Base-by-base conservation (phyloP, 1,284 basidiomycete genomes). In the Uromyces viciae-fabae region DNA sequence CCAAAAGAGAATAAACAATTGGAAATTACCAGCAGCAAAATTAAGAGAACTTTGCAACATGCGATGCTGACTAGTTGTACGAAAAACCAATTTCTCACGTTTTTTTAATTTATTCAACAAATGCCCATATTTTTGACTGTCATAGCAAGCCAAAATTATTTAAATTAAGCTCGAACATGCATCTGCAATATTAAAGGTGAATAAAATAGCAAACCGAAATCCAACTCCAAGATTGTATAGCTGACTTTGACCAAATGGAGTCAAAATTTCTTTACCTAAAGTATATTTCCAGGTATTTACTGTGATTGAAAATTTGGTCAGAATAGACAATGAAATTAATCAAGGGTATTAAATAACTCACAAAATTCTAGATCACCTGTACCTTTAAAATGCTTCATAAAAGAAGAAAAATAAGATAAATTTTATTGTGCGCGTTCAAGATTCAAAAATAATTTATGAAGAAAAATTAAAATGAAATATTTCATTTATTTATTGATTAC, bases 161-260 rank as follows among this genome's bases (percentile, higher is more conserved):
- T 5, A 22, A 49, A 49, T 22, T 9, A 4, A 25, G 58, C n/a
- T n/a, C n/a, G 25, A 62, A 9, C 15, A 31, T 49, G 11, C n/a
- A 33, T 52, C 49, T 19, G 11, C 15, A 54, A 52, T 3, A 73
- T 14, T 25, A 73, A 25, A 62, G 58, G 25, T 19, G 54, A 2
- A 8, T 9, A 15, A 49, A 36, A 49, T 5, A 22, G 33, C 73
- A 58, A 22, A 75, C 73, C 73, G 73, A n/a, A 75, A 75, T 9
- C 73, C 73, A 40, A 75, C 73, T 17, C 73, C 73, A 36, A 75
- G 73, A 28, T 75, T 38, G 38, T 58, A 87, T 15, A 87, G 85
- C 84, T 89, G 87, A 75, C 85, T 84, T 19, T 88, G 83, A 5
- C 89, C 89, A 73, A 88, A 87, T 0, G 88, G 88, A 1, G 87